These are phyloP conservation scores for Amanita brunnescens DNA, from an alignment of 768 basidiomycete species.

Conservation along the genomic window DNA sequence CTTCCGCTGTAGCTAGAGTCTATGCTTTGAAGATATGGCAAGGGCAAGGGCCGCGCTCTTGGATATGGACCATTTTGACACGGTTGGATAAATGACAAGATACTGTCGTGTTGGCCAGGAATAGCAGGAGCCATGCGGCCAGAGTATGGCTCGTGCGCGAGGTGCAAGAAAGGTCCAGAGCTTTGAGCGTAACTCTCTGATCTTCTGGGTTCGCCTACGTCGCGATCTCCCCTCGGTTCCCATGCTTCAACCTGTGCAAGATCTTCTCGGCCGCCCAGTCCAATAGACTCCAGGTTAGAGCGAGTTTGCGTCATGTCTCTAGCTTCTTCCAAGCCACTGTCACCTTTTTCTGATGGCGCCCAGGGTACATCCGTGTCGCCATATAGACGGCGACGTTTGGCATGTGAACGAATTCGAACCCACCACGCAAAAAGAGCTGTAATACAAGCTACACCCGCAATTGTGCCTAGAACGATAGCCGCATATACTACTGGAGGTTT, in stretches of 20 bases:
- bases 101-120: conserved; percentile 3
- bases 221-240: conserved; percentile 32
- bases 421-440: conserved; percentile 41
- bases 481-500: conserved; percentile 42
- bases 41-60: conserved; percentile 18
- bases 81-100: conserved; percentile 13
- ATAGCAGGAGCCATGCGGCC: background rate
- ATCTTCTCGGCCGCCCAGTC: conserved; percentile 18
- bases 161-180: background rate
- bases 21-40: conserved; percentile 20
- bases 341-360: conserved; percentile 18
- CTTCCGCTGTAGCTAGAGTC: conserved; percentile 11
- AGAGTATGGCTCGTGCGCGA: background rate
- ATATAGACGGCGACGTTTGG: conserved; percentile 23
- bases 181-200: conserved; percentile 18
- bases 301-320: conserved; percentile 16
- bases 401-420: conserved; percentile 31
- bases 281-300: conserved; percentile 15
- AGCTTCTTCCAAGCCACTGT: conserved; percentile 17
- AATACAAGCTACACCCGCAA: conserved; percentile 36
- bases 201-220: conserved; percentile 33
- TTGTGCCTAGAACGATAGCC: conserved; percentile 37
- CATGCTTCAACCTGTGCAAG: conserved; percentile 21
- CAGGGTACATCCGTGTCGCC: conserved; percentile 28
- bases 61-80: conserved; percentile 15